phyloP scores from a whole-genome alignment of 305 asterid genomes.

The Ruellia speciosa region DNA sequence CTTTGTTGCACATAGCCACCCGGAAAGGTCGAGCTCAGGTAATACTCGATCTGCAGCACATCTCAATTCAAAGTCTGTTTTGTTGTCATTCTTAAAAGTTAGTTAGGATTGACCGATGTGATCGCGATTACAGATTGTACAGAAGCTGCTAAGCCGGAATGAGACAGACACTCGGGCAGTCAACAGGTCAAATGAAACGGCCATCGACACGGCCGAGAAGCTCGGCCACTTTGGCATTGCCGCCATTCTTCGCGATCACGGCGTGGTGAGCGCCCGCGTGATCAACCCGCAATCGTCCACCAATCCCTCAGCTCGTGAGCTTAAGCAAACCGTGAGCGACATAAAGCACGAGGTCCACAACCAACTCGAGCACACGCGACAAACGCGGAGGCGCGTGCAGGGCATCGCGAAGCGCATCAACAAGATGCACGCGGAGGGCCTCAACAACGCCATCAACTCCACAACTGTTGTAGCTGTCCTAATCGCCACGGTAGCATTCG shows the following conservation, averaged over 20 bases:
- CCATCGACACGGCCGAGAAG: conserved; percentile 80
- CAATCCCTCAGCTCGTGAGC: conserved; percentile 42
- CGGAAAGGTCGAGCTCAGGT: conserved; percentile 34
- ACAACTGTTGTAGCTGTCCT: conserved; percentile 88
- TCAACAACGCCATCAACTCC: conserved; percentile 91
- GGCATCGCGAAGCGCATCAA: conserved; percentile 66
- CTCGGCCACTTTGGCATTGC: conserved; percentile 41
- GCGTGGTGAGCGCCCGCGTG: conserved; percentile 40
- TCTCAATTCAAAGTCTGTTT: too few relatives aligned
- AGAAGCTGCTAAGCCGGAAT: conserved; percentile 41
- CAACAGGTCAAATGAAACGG: conserved; percentile 61
- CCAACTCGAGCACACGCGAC: conserved; percentile 70
- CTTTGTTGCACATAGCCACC: conserved; percentile 33
- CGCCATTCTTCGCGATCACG: conserved; percentile 44
- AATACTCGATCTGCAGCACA: too few relatives aligned
- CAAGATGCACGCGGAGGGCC: conserved; percentile 88
- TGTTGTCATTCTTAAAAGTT: too few relatives aligned
- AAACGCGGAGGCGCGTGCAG: conserved; percentile 56
- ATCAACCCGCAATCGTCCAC: conserved; percentile 29
- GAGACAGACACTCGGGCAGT: conserved; percentile 45
- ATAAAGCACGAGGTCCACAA: conserved; percentile 85
- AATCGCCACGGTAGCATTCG: conserved; percentile 83
- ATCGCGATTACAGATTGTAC: conserved; percentile 45
- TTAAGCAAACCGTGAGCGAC: conserved; percentile 84
- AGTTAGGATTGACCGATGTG: too few relatives aligned